A percentile compares a stretch with the other conserved stretches of the same genome.
phyloP scores from a whole-genome alignment of 1,139 yeast genomes.

The Yamadazyma sp. region DNA sequence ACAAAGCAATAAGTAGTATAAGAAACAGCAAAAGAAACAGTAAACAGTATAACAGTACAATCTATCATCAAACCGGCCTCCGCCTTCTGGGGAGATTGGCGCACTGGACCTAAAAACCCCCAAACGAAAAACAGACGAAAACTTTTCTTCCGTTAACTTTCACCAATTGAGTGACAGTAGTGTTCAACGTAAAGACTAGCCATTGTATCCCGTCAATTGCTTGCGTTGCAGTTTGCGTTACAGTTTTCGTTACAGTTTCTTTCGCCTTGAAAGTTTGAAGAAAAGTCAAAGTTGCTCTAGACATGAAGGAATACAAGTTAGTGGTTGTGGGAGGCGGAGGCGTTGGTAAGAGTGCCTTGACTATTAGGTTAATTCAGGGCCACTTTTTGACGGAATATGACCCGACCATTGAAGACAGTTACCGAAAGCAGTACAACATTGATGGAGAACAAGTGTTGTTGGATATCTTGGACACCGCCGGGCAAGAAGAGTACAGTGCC shows the following conservation, averaged over 20 bases:
- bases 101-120: no score
- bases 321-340: constrained; percentile 99
- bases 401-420: constrained; percentile 91
- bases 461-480: constrained; percentile 94
- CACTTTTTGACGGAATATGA: constrained; percentile 96
- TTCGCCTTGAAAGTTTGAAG: no score
- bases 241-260: no score
- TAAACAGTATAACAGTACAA: no score
- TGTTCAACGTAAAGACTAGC: no score
- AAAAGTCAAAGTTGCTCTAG: no score
- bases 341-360: constrained; percentile 94
- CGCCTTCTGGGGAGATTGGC: no score
- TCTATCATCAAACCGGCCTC: no score
- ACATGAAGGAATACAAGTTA: constrained; percentile 71
- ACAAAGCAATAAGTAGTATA: no score
- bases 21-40: no score
- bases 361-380: constrained; percentile 85
- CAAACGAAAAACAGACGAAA: background rate
- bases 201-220: no score
- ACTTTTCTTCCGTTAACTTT: background rate
- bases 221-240: no score
- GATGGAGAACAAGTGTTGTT: constrained; percentile 52
- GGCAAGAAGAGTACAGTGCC: constrained; percentile 96
- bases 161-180: background rate
- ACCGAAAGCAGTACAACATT: constrained; percentile 55